These are phyloP conservation scores for Xerocomellus chrysenteron DNA, from an alignment of 768 basidiomycete species.

Conservation along the genomic window DNA sequence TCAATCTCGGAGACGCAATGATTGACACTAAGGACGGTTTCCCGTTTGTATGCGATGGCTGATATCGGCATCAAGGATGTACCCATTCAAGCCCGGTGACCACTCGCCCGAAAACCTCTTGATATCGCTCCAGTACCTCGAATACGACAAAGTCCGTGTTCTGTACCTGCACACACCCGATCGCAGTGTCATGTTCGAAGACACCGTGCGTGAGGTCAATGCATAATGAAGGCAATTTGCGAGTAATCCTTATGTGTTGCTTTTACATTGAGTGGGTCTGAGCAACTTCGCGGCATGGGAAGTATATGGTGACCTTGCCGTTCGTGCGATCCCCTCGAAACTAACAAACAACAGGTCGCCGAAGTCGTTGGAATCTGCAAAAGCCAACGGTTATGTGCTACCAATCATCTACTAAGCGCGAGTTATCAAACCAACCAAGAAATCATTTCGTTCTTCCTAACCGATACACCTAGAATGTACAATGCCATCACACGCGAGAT, in stretches of 20 bases:
- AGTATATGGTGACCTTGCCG: too few relatives aligned
- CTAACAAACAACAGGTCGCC: too few relatives aligned
- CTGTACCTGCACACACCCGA: conserved; percentile 65
- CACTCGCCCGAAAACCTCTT: conserved; percentile 39
- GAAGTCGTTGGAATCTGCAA: too few relatives aligned
- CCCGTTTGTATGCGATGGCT: not conserved
- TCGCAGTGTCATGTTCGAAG: conserved; percentile 53
- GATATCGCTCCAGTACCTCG: conserved; percentile 45
- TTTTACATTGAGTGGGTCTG: not conserved
- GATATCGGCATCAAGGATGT: conserved; percentile 33
- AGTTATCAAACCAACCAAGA: too few relatives aligned
- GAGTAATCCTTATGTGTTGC: conserved; percentile 10
- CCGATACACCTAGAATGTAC: too few relatives aligned
- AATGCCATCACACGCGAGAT: too few relatives aligned
- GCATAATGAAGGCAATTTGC: conserved; percentile 59
- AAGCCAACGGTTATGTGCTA: too few relatives aligned
- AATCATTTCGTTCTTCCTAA: too few relatives aligned
- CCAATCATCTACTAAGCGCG: too few relatives aligned
- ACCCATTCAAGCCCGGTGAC: conserved; percentile 41
- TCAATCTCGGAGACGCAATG: conserved; percentile 39
- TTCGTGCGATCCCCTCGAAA: too few relatives aligned
- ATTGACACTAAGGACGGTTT: conserved; percentile 48
- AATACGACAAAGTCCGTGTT: conserved; percentile 45
- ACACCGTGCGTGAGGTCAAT: conserved; percentile 53
- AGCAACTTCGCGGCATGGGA: too few relatives aligned